phyloP scores from a whole-genome alignment of 208 protist genomes.

The Trypanosoma platydactyli region DNA sequence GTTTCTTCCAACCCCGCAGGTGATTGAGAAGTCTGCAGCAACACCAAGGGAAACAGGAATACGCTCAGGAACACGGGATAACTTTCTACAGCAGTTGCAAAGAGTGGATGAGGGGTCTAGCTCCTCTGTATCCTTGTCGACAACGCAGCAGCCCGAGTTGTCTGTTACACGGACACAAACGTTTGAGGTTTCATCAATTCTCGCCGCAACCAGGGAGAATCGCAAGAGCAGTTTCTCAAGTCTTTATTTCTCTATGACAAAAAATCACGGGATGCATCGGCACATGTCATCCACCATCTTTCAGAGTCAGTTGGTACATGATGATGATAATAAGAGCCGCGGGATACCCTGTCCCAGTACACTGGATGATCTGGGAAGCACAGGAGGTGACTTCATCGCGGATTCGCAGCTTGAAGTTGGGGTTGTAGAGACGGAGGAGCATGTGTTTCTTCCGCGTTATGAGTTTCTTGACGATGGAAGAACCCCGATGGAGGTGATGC shows the following conservation, averaged over 20 bases:
- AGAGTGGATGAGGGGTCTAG: not conserved
- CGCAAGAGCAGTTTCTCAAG: constrained; percentile 42
- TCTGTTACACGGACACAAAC: not conserved
- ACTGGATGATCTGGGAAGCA: constrained; percentile 6
- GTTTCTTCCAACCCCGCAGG: not conserved
- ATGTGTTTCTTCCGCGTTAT: constrained; percentile 62
- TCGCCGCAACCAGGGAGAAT: constrained; percentile 28
- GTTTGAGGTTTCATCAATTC: not conserved
- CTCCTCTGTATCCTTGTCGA: not conserved
- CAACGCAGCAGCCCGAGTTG: not conserved
- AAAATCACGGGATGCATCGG: constrained; percentile 19
- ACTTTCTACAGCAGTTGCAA: not conserved
- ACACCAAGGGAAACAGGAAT: not conserved
- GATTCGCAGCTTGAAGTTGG: constrained; percentile 28
- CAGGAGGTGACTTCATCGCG: constrained; percentile 25
- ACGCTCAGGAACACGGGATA: not conserved
- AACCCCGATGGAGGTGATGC: constrained; percentile 23
- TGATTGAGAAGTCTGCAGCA: not conserved
- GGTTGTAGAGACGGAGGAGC: constrained; percentile 47
- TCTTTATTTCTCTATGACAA: constrained; percentile 41
- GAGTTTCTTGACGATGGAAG: constrained; percentile 36
- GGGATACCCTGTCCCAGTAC: not conserved
- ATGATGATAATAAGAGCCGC: constrained; percentile 16
- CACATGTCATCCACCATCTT: not conserved
- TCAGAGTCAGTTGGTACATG: not conserved